These are phyloP conservation scores for Hydnum rufescens DNA, from an alignment of 768 basidiomycete genomes.

Conservation along the genomic window DNA sequence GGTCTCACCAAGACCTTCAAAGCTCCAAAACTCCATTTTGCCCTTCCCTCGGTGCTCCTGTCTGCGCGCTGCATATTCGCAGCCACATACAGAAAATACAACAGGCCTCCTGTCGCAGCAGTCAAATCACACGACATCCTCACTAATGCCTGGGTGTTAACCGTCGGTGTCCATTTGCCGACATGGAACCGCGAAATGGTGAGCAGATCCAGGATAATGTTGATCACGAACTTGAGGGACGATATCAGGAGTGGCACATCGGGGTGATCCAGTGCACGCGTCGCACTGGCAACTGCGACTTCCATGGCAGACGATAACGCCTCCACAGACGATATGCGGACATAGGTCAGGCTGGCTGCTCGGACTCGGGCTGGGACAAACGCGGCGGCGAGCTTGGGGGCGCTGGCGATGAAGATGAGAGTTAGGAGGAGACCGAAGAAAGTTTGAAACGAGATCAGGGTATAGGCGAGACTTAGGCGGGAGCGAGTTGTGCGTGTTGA, in stretches of 20 bases:
- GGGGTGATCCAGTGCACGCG: constrained; percentile 11
- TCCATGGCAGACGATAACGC: constrained; percentile 9
- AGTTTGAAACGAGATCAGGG: constrained; percentile 11
- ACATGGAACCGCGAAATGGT: constrained; percentile 9
- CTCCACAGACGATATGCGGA: constrained; percentile 9
- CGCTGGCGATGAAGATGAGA: constrained; percentile 10
- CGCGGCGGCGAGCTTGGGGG: constrained; percentile 7
- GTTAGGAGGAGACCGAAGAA: constrained; percentile 10
- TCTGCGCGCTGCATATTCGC: too few species aligned
- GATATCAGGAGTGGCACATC: constrained; percentile 12
- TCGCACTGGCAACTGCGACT: constrained; percentile 6
- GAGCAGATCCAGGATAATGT: constrained; percentile 13
- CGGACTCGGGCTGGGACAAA: constrained; percentile 11
- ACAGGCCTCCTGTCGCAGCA: too few species aligned
- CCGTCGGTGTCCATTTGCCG: constrained; percentile 6
- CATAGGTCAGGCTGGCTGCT: constrained; percentile 10
- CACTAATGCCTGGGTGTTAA: constrained; percentile 11
- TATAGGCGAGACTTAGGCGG: constrained; percentile 7
- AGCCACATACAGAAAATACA: too few species aligned
- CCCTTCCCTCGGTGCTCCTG: too few species aligned
- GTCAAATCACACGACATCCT: too few species aligned
- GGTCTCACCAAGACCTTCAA: too few species aligned
- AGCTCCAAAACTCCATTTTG: too few species aligned
- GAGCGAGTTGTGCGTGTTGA: neutral
- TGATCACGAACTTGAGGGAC: constrained; percentile 3